These are phyloP conservation scores for Podila horticola DNA, from an alignment of 192 early-diverging fungal species.

Conservation along the genomic window DNA sequence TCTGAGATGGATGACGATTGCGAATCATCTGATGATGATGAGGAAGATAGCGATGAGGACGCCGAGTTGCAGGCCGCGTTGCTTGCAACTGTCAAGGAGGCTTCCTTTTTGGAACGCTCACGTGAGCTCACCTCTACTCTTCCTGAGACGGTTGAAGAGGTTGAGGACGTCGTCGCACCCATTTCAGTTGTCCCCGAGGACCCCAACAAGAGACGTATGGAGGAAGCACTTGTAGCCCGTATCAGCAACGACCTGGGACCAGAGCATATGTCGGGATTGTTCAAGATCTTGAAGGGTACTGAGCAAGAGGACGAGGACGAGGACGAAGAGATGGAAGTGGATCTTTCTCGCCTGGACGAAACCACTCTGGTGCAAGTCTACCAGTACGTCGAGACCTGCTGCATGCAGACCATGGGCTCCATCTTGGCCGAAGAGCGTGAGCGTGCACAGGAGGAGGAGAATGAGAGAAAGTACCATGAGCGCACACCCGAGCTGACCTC, in stretches of 20 bases:
- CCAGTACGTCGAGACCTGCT: conserved; percentile 48
- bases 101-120: neutral
- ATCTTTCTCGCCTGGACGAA: conserved; percentile 41
- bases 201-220: conserved; percentile 50
- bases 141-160: neutral
- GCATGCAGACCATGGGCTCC: conserved; percentile 43
- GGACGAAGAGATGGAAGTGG: conserved; percentile 46
- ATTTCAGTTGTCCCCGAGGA: conserved; percentile 14
- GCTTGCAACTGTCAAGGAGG: neutral
- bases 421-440: conserved; percentile 39
- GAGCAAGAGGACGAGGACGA: conserved; percentile 14
- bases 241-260: conserved; percentile 48
- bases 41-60: conserved; percentile 15
- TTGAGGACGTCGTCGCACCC: neutral
- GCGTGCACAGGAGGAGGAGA: conserved; percentile 9
- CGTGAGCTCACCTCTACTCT: neutral
- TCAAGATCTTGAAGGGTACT: conserved; percentile 33
- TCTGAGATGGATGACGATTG: conserved; percentile 5
- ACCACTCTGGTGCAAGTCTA: conserved; percentile 40
- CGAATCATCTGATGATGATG: conserved; percentile 18
- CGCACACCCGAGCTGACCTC: conserved; percentile 34
- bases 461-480: conserved; percentile 4
- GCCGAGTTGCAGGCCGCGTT: neutral
- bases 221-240: conserved; percentile 31
- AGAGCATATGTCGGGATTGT: conserved; percentile 41